Evolutionary conservation across 169 alveolate genomes (phyloP).

Genomic region (Plasmodium gaboni): DNA sequence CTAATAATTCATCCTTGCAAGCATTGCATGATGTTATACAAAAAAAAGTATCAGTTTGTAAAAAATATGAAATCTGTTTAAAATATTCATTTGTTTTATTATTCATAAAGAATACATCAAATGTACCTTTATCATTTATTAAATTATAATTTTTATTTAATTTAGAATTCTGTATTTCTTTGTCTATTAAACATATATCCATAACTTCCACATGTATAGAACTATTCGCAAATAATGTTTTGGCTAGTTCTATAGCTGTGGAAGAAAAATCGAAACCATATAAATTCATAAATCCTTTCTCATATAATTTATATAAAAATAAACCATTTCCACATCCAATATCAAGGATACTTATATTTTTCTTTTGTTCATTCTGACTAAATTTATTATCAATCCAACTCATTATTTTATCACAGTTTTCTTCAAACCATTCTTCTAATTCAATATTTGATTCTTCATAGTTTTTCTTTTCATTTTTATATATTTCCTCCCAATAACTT

Average conservation of each 20-base stretch:
- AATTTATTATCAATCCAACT: slow-evolving; percentile 41
- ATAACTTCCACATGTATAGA: slow-evolving; percentile 66
- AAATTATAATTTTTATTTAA: slow-evolving; percentile 69
- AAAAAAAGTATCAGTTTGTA: slow-evolving; percentile 58
- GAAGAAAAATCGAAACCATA: slow-evolving; percentile 82
- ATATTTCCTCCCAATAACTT: slow-evolving; percentile 74
- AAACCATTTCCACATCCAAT: slow-evolving; percentile 84
- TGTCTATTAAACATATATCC: slow-evolving; percentile 44
- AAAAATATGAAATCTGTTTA: slow-evolving; percentile 69
- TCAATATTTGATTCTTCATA: slow-evolving; percentile 56
- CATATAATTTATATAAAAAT: slow-evolving; percentile 73
- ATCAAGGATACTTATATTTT: slow-evolving; percentile 74
- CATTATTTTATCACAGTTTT: slow-evolving; percentile 70
- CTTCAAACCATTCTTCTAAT: slow-evolving; percentile 76
- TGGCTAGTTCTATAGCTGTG: slow-evolving; percentile 80
- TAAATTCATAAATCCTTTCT: slow-evolving; percentile 66
- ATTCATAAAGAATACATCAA: slow-evolving; percentile 82
- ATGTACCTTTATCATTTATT: slow-evolving; percentile 83
- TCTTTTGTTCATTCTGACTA: slow-evolving; percentile 13
- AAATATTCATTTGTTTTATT: slow-evolving; percentile 70
- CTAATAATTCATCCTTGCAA: slow-evolving; percentile 79
- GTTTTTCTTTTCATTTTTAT: slow-evolving; percentile 55
- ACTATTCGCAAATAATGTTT: slow-evolving; percentile 24
- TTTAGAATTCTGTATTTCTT: slow-evolving; percentile 14
- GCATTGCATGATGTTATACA: slow-evolving; percentile 82